These are phyloP conservation scores for Lentinus brumalis DNA, from an alignment of 768 basidiomycete species.

Conservation along the genomic window DNA sequence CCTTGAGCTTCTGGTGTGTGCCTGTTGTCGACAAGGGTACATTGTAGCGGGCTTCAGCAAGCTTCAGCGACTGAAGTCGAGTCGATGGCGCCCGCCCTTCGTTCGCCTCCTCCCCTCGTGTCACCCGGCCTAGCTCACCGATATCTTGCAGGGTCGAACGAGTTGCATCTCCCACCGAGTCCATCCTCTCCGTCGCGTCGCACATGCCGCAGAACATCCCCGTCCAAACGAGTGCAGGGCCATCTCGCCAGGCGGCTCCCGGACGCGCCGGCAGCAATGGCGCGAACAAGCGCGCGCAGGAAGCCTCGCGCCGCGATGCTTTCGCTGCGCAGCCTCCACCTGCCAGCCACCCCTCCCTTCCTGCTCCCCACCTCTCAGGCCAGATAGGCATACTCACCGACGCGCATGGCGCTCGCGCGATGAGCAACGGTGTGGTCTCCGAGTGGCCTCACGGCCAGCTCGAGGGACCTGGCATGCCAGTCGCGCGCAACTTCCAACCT, in stretches of 20 bases:
- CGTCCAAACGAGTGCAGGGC: conserved; percentile 33
- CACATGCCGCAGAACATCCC: conserved; percentile 44
- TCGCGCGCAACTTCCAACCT: conserved; percentile 45
- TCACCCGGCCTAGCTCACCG: not conserved
- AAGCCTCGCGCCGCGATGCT: conserved; percentile 38
- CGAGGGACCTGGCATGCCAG: conserved; percentile 81
- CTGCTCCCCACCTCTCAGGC: conserved; percentile 37
- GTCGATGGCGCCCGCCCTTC: not conserved
- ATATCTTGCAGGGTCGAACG: conserved; percentile 55
- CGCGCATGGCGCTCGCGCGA: conserved; percentile 23
- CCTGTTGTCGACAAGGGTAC: not conserved
- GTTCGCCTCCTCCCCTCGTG: not conserved
- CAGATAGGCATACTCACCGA: conserved; percentile 10
- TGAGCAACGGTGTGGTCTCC: conserved; percentile 39
- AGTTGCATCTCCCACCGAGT: conserved; percentile 71
- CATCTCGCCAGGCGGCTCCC: conserved; percentile 32
- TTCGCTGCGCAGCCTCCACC: conserved; percentile 54
- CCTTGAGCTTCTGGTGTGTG: conserved; percentile 2
- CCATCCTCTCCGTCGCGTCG: conserved; percentile 69
- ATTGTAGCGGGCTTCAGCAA: not conserved
- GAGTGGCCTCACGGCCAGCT: conserved; percentile 52
- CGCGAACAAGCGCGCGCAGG: conserved; percentile 23
- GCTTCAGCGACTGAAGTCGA: too few species aligned
- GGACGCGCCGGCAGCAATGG: conserved; percentile 30
- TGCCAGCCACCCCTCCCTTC: conserved; percentile 57